phyloP scores from a whole-genome alignment of 2,329 filamentous ascomycete species.

The Fusarium algeriense region DNA sequence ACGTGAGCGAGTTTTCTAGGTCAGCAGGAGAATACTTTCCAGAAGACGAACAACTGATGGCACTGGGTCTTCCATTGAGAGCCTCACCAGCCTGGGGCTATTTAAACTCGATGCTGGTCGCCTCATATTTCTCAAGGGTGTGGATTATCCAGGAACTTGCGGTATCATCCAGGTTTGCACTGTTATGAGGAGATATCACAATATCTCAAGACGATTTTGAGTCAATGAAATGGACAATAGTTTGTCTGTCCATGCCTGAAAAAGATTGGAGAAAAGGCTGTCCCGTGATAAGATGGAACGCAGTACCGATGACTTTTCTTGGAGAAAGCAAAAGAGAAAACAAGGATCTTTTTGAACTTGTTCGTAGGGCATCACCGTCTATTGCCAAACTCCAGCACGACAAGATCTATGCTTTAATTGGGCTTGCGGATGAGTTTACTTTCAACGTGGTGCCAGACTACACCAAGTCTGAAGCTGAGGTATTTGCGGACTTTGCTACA shows the following conservation, averaged over 20 bases:
- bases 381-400: background rate
- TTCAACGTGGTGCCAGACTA: background rate
- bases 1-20: too few species aligned
- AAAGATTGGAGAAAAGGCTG: too few species aligned
- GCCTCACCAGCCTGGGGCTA: background rate
- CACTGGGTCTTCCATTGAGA: background rate
- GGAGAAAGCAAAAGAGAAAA: too few species aligned
- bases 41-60: background rate
- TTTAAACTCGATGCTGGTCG: background rate
- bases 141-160: background rate
- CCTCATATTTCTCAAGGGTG: background rate
- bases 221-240: too few species aligned
- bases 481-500: background rate
- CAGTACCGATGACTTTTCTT: too few species aligned
- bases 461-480: background rate
- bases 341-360: background rate
- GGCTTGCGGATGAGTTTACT: rapidly evolving
- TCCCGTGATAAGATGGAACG: too few species aligned
- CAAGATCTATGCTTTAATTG: background rate
- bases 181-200: background rate
- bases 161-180: background rate
- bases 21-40: background rate
- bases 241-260: too few species aligned
- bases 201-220: background rate
- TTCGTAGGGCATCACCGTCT: too few species aligned